Evolutionary conservation across 176 grass and related monocot species (phyloP).

Genomic region (Eleusine coracana): DNA sequence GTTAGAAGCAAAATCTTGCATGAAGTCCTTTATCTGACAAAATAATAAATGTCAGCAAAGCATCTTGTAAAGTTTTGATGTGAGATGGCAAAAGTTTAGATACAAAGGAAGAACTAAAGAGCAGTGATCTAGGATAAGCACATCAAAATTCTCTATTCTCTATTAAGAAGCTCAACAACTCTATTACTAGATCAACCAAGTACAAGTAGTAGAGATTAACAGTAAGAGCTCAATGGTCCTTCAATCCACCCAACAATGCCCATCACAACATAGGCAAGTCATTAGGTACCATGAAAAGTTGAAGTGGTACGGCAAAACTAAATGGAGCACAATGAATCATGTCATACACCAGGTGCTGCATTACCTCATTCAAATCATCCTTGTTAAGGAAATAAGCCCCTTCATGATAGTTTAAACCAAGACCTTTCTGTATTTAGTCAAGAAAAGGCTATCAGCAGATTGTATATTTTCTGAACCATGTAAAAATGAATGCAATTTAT

Average conservation of each 20-base stretch:
- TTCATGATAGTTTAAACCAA: conserved; percentile 59
- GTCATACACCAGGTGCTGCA: conserved; percentile 25
- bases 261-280: not conserved
- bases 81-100: not conserved
- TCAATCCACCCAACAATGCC: conserved; percentile 22
- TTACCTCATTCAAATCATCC: conserved; percentile 93
- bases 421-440: conserved; percentile 62
- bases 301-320: conserved; percentile 23
- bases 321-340: conserved; percentile 28
- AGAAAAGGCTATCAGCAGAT: conserved; percentile 46
- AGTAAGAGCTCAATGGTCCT: conserved; percentile 14
- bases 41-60: conserved; percentile 35
- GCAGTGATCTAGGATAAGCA: conserved; percentile 9
- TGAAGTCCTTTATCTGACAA: conserved; percentile 91
- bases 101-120: conserved; percentile 20
- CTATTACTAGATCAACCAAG: conserved; percentile 8
- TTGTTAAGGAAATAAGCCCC: conserved; percentile 62
- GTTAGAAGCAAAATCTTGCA: conserved; percentile 93
- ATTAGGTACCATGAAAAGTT: conserved; percentile 24
- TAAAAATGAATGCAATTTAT: conserved; percentile 3
- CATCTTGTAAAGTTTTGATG: conserved; percentile 8
- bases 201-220: conserved; percentile 20
- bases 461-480: conserved; percentile 37
- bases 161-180: not conserved
- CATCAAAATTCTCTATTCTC: not conserved